Evolutionary conservation across 495 filamentous ascomycete species (phyloP), one percentile per base, ranked within the genome.

Genomic region (Hypoxylon rickii): DNA sequence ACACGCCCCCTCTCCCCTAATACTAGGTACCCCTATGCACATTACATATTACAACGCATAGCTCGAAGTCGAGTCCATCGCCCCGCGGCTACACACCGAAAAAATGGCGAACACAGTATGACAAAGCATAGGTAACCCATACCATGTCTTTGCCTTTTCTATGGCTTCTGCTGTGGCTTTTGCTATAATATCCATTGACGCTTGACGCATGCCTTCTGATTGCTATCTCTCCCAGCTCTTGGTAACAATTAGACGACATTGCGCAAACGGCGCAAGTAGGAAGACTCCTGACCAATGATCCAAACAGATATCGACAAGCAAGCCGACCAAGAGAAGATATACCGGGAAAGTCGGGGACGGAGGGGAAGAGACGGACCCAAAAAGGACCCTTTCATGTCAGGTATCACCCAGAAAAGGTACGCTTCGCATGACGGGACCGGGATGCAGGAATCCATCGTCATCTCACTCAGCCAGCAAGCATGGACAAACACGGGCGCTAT

Each of bases 381-480:
- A 17, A 32, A 33, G 15, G 20, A 44, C 29, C 26, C 44, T 37
- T 54, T 54, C 45, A n/a, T 40, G 26, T 48, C 42, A 51, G 51
- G 51, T 61, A 51, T 55, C 58, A 61, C 48, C 52, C 19, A 53
- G 38, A 48, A 34, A 16, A 53, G 37, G 49, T 50, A 60, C 49
- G 19, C 49, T 54, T 63, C 48, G 48, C 49, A 47, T 58, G 41
- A 44, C 24, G 24, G 32, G 32, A 12, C 15, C 48, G 47, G 43
- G 37, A 63, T 58, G 59, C 59, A 57, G 34, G 59, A 63, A 49
- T 57, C 59, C 59, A 63, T 62, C n/a, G n/a, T n/a, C 53, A 63
- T 63, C 59, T 63, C 59, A 57, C 59, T 63, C 53, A 63, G 53
- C 47, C 38, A 51, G 46, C 42, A 43, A 12, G 20, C 21, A 49